A percentile compares a stretch with the other conserved stretches of the same genome.
Conservation (phyloP, 768 basidiomycete genomes). For the Piloderma croceum region DNA sequence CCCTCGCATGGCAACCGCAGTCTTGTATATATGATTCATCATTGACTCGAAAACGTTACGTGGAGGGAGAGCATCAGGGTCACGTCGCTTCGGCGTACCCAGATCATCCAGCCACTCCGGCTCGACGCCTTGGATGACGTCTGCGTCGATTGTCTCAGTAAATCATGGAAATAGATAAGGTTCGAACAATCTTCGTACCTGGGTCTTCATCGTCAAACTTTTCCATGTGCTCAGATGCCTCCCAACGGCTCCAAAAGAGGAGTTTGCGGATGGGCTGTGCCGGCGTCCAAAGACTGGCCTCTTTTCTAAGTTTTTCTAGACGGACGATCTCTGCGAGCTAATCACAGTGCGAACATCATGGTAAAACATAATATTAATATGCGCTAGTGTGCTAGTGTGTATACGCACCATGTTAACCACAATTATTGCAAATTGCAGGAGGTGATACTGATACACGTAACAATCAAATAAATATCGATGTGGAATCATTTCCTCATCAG, state of each 20-base stretch:
- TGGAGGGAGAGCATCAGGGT: conserved; percentile 74
- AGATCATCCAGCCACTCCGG: conserved; percentile 41
- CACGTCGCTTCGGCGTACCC: conserved; percentile 50
- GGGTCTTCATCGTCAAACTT: conserved; percentile 68
- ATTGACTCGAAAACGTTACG: conserved; percentile 49
- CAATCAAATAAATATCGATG: conserved; percentile 72
- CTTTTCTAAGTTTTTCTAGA: conserved; percentile 44
- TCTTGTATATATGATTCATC: conserved; percentile 41
- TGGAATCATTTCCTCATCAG: conserved; percentile 29
- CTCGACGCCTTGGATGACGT: conserved; percentile 55
- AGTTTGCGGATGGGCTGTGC: conserved; percentile 27
- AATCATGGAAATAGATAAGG: neutral
- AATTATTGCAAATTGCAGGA: conserved; percentile 32
- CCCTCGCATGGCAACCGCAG: conserved; percentile 34
- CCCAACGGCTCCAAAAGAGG: conserved; percentile 41
- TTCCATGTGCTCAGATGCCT: conserved; percentile 38
- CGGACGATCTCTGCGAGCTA: conserved; percentile 54
- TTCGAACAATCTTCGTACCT: conserved; percentile 19
- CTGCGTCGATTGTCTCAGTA: conserved; percentile 16
- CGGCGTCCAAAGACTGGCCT: conserved; percentile 55
- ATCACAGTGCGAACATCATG: neutral
- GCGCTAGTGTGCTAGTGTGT: conserved; percentile 28
- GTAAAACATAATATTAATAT: conserved; percentile 36
- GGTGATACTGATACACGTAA: conserved; percentile 63
- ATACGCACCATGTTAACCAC: conserved; percentile 31